These are phyloP conservation scores for Ceratocystis huliohia DNA, from an alignment of 2,329 filamentous ascomycete species.

Conservation along the genomic window DNA sequence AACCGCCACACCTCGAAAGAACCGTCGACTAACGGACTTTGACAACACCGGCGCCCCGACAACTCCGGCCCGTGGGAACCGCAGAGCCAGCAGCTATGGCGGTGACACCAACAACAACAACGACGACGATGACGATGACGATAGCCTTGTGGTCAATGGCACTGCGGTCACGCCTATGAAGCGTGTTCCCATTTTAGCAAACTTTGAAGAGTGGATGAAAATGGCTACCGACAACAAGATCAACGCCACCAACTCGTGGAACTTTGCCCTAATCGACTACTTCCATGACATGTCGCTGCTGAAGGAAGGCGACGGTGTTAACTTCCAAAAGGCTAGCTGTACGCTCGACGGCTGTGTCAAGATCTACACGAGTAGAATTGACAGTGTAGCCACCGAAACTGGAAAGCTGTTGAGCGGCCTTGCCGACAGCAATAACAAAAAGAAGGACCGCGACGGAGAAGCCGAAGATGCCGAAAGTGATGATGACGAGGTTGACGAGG, in stretches of 20 bases:
- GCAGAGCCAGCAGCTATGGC: conserved; percentile 27
- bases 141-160: conserved; percentile 54
- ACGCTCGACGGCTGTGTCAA: conserved; percentile 97
- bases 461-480: conserved; percentile 46
- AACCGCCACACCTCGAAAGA: conserved; percentile 55
- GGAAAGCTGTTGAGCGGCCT: conserved; percentile 88
- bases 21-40: conserved; percentile 44
- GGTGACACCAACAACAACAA: conserved; percentile 35
- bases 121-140: conserved; percentile 41
- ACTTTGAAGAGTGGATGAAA: conserved; percentile 99
- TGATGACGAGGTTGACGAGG: conserved; percentile 49
- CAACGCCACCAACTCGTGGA: conserved; percentile 97
- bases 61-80: conserved; percentile 39
- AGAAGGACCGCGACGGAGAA: conserved; percentile 53
- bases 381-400: conserved; percentile 95
- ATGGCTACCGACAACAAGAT: conserved; percentile 99
- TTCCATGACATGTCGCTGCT: conserved; percentile 98
- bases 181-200: conserved; percentile 85
- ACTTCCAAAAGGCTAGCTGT: conserved; percentile 97
- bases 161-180: conserved; percentile 87
- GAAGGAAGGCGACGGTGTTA: conserved; percentile 92
- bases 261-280: conserved; percentile 98
- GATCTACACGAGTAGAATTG: conserved; percentile 96
- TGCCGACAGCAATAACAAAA: conserved; percentile 71
- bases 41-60: conserved; percentile 44